Percentiles rank a stretch among this genome's conserved stretches.
phyloP scores from a whole-genome alignment of 345 rosid genomes.

The Heritiera fomes region DNA sequence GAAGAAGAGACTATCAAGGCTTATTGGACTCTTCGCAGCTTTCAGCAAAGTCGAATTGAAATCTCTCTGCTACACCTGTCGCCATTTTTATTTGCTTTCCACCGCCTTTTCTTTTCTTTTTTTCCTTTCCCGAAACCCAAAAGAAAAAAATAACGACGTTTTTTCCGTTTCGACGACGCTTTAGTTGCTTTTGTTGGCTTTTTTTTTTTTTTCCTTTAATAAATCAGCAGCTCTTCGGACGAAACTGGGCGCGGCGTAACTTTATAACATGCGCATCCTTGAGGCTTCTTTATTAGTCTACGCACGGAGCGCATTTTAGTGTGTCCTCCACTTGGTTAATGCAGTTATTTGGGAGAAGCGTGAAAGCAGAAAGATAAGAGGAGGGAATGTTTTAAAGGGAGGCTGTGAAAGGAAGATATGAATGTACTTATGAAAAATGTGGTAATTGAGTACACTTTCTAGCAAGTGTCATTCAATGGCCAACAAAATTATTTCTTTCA shows the following conservation, averaged over 20 bases:
- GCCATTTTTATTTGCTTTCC: not conserved
- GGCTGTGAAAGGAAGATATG: no score
- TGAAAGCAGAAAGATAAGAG: no score
- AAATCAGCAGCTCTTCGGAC: not conserved
- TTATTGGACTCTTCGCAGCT: not conserved
- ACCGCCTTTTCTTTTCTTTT: not conserved
- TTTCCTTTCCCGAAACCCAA: not conserved
- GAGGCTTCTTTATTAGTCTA: not conserved
- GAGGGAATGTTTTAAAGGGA: no score
- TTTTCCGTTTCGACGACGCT: not conserved
- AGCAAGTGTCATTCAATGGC: constrained; percentile 58
- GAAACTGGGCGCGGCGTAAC: constrained; percentile 11
- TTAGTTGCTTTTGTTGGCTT: not conserved
- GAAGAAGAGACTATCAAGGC: not conserved
- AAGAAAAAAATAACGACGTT: not conserved
- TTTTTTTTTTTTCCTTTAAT: not conserved
- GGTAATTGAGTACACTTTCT: constrained; percentile 39
- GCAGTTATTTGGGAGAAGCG: not conserved
- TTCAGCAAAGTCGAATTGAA: not conserved
- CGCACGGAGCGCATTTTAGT: constrained; percentile 49
- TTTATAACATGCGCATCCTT: constrained; percentile 11
- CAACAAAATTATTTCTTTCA: constrained; percentile 76
- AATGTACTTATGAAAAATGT: constrained; percentile 19
- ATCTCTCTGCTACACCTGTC: not conserved
- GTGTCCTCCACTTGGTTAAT: not conserved